Base-by-base conservation (phyloP, 768 basidiomycete species). In the Chlorophyllum brunneum region DNA sequence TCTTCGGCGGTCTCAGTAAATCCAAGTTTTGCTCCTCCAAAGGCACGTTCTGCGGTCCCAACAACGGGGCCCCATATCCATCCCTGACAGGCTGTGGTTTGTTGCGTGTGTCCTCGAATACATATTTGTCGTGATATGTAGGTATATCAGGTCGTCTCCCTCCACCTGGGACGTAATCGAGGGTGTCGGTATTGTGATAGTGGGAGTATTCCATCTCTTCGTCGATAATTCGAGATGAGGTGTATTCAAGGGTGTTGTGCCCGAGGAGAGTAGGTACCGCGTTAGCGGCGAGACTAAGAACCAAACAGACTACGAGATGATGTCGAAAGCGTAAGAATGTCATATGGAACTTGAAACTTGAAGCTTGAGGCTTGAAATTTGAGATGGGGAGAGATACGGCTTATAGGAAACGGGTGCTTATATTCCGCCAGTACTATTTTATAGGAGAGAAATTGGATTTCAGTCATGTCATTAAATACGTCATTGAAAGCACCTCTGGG, bases 11-110 rank as follows among this genome's bases (percentile, higher is more conserved):
- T 8, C 80, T 80, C 0, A 86, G 57, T 3, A 70, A 48, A 45
- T 86, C 79, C 7, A 82, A 70, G 46, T 85, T 83, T 63, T 86
- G 70, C 23, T 74, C 46, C 45, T 81, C 74, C n/a, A 85, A 31
- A 2, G 76, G 74, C 3, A 75, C 54, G 58, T 87, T 83, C 48
- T 82, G 68, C 0, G 81, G 84, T 1, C 81, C 85, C 1, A 86
- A 59, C 48, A 86, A 70, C 4, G 50, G 53, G 0, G 70, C 68
- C 0, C 83, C 82, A 2, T 77, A 65, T 0, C 58, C 27, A 1
- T 65, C 75, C 13, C 81, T 77, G 33, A 77, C 60, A 8, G 80
- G 75, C 55, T 78, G 55, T 4, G 76, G 74, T 30, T 29, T 18
- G 45, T 37, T 9, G 41, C 36, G n/a, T 34, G 34, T 13, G 16